phyloP scores from a whole-genome alignment of 1,139 yeast species.

The Saccharomyces hybrid region DNA sequence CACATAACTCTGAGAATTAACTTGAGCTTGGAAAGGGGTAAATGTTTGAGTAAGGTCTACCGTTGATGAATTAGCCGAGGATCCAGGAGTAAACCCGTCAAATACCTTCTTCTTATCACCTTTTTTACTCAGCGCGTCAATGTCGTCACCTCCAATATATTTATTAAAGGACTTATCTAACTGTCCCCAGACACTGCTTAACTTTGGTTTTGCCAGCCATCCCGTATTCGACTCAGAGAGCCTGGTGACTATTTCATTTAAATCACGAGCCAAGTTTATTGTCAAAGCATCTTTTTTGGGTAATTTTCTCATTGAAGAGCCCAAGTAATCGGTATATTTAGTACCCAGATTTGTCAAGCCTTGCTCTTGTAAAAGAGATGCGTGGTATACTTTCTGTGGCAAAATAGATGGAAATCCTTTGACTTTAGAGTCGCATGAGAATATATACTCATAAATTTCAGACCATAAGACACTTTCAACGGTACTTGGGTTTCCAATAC shows the following conservation, averaged over 20 bases:
- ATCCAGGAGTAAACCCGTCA: conserved; percentile 63
- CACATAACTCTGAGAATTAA: conserved; percentile 1
- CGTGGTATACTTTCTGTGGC: conserved; percentile 28
- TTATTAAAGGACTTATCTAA: conserved; percentile 71
- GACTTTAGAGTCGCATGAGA: conserved; percentile 15
- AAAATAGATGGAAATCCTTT: conserved; percentile 19
- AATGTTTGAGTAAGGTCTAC: conserved; percentile 24
- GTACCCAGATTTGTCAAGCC: conserved; percentile 24
- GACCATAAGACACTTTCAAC: conserved; percentile 25
- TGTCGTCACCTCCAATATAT: conserved; percentile 77
- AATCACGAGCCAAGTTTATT: conserved; percentile 15
- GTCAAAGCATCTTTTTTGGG: conserved; percentile 20
- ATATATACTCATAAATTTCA: conserved; percentile 61
- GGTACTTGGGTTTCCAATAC: conserved; percentile 24
- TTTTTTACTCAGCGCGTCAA: conserved; percentile 33
- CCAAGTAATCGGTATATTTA: conserved; percentile 25
- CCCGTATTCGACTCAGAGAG: conserved; percentile 24
- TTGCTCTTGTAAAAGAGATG: conserved; percentile 26
- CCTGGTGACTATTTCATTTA: conserved; percentile 23
- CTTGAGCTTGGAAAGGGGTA: conserved; percentile 13
- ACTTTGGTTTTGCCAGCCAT: conserved; percentile 60
- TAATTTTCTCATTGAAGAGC: conserved; percentile 15
- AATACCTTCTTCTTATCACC: conserved; percentile 47
- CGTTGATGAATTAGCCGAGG: conserved; percentile 33
- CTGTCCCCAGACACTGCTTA: conserved; percentile 83